phyloP scores from a whole-genome alignment of 495 filamentous ascomycete species.

The Penicillium soppii region DNA sequence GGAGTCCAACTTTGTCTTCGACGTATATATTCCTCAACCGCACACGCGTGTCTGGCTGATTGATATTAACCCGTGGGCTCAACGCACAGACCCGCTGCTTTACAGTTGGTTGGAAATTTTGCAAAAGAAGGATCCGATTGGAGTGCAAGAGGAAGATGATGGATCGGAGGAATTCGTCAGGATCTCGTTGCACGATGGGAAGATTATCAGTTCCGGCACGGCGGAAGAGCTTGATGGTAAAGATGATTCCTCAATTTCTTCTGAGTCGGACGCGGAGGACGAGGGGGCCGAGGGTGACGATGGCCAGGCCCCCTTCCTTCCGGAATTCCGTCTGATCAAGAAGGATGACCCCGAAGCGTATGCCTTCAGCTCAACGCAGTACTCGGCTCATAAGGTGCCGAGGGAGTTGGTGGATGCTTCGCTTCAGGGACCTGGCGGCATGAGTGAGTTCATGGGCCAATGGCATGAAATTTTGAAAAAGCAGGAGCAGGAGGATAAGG shows the following conservation, averaged over 20 bases:
- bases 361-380: slow-evolving; percentile 79
- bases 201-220: slow-evolving; percentile 10
- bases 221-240: slow-evolving; percentile 21
- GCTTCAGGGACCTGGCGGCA: slow-evolving; percentile 58
- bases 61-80: slow-evolving; percentile 95
- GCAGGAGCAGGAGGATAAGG: slow-evolving; percentile 49
- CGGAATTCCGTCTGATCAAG: slow-evolving; percentile 80
- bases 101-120: slow-evolving; percentile 92
- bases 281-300: slow-evolving; percentile 50
- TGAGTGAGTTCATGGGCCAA: slow-evolving; percentile 82
- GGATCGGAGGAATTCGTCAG: slow-evolving; percentile 37
- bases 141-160: slow-evolving; percentile 33
- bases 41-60: slow-evolving; percentile 78
- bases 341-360: slow-evolving; percentile 85
- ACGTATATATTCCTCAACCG: slow-evolving; percentile 83
- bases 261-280: slow-evolving; percentile 33
- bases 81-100: slow-evolving; percentile 80
- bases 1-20: slow-evolving; percentile 82
- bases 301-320: slow-evolving; percentile 58
- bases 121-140: slow-evolving; percentile 57
- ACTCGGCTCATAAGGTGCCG: slow-evolving; percentile 93
- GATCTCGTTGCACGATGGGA: slow-evolving; percentile 36
- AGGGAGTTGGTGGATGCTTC: slow-evolving; percentile 93
- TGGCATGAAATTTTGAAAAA: slow-evolving; percentile 79
- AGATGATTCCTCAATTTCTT: slow-evolving; percentile 7